These are phyloP conservation scores for Rhododendron molle DNA, from an alignment of 148 eudicot species.

Conservation along the genomic window DNA sequence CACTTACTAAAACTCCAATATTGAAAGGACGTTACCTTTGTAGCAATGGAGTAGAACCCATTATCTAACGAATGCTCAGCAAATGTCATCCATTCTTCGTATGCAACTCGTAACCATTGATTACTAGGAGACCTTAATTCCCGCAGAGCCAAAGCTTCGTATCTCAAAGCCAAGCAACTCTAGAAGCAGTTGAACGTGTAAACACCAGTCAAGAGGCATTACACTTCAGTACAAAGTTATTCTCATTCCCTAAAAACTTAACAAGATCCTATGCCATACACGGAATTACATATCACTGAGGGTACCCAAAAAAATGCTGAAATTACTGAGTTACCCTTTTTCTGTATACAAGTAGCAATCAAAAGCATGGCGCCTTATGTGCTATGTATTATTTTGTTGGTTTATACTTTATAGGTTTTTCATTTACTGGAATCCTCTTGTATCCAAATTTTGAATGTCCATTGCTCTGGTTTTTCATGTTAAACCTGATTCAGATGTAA, in stretches of 20 bases:
- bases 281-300: not conserved
- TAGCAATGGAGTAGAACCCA: constrained; percentile 50
- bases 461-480: not conserved
- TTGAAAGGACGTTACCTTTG: constrained; percentile 23
- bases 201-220: not conserved
- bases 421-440: not conserved
- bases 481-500: not conserved
- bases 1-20: not conserved
- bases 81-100: constrained; percentile 64
- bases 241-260: not conserved
- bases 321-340: not conserved
- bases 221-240: not conserved
- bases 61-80: constrained; percentile 57
- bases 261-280: not conserved
- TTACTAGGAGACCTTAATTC: constrained; percentile 33
- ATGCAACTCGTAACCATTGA: constrained; percentile 45
- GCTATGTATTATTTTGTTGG: not conserved
- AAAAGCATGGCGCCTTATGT: not conserved
- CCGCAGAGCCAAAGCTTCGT: constrained; percentile 68
- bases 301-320: not conserved
- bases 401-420: not conserved
- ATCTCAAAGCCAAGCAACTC: constrained; percentile 91
- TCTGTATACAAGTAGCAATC: not conserved
- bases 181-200: constrained; percentile 15
- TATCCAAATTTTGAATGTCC: not conserved